A percentile compares a stretch with the other conserved stretches of the same genome.
Evolutionary conservation across 1,139 yeast genomes (phyloP).

Genomic region (Geotrichum aggregatum): DNA sequence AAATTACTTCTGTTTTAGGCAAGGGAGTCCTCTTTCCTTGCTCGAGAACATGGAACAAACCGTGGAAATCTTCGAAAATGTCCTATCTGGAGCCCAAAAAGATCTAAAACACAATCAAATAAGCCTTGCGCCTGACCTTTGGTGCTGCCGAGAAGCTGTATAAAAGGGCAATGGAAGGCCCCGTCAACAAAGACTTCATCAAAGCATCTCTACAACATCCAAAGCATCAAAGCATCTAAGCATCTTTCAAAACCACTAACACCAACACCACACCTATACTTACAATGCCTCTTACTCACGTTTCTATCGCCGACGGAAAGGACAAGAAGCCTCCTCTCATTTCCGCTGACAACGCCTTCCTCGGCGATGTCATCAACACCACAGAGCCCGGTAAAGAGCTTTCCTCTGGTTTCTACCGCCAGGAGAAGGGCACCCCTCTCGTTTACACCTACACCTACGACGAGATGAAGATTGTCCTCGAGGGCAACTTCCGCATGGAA

Average conservation of each 20-base stretch:
- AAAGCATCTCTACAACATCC: neutral
- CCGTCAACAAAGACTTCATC: no score
- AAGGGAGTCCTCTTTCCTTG: no score
- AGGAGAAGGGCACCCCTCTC: conserved; percentile 62
- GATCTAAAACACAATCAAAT: no score
- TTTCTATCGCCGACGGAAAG: conserved; percentile 53
- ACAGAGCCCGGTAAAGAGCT: conserved; percentile 57
- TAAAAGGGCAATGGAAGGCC: no score
- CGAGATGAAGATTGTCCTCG: conserved; percentile 66
- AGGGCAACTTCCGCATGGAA: conserved; percentile 57
- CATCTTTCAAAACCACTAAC: neutral
- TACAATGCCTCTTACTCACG: conserved; percentile 52
- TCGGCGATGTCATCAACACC: conserved; percentile 59
- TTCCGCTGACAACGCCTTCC: conserved; percentile 59
- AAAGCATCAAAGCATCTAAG: neutral
- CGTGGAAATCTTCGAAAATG: no score
- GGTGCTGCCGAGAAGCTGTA: no score
- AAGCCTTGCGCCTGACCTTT: no score
- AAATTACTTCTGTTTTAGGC: no score
- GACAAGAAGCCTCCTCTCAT: conserved; percentile 53
- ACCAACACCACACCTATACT: neutral
- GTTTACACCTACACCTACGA: conserved; percentile 63
- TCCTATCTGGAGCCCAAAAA: no score
- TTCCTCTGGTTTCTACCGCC: conserved; percentile 65
- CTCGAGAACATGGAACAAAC: no score